Base-by-base conservation (phyloP, 192 early-diverging fungal species). In the Linnemannia hyalina region DNA sequence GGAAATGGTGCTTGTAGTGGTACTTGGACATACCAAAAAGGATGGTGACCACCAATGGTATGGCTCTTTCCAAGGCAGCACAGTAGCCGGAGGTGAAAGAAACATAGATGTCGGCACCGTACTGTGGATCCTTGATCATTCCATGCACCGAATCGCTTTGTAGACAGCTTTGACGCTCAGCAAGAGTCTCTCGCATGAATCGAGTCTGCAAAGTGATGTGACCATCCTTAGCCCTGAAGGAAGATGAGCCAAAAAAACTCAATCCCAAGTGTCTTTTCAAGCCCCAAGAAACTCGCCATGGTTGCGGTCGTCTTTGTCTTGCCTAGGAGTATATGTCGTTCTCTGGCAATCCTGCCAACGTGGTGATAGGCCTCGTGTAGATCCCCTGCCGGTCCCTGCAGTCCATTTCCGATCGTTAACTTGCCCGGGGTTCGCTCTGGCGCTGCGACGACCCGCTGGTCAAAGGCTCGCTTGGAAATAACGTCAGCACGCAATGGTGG, bases 141-240 rank as follows among this genome's bases (percentile, higher is more conserved):
- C 68, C 65, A 55, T 81, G 80, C 9, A 81, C 49, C 0, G 74
- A 75, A 41, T 81, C 80, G 49, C 49, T 81, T 81, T 81, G 74
- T 68, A 71, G 70, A 74, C 74, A 57, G 11, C 44, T 73, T 6
- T 72, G 23, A 3, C 15, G 3, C 3, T 11, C 11, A 18, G 40
- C 36, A 44, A 55, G 29, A 32, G 5, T 7, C 2, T 65, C 22
- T 20, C 8, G 60, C 78, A 80, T 80, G 70, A 73, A 73, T 1
- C 42, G 52, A 8, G 78, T 73, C 29, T 80, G 78, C 3, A 80
- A 20, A 23, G 55, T 41, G 36, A 80, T 73, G 32, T 80, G 78
- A 10, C 78, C 55, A 32, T 80, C 57, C 5, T 35, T 26, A 9
- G 44, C 18, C 13, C 26, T 29, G 26, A 73, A 16, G 29, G 55